A percentile compares a stretch with the other conserved stretches of the same genome.
These are phyloP conservation scores for Pelagomonas calceolata DNA, from an alignment of 108 stramenopile genomes.

Conservation along the genomic window DNA sequence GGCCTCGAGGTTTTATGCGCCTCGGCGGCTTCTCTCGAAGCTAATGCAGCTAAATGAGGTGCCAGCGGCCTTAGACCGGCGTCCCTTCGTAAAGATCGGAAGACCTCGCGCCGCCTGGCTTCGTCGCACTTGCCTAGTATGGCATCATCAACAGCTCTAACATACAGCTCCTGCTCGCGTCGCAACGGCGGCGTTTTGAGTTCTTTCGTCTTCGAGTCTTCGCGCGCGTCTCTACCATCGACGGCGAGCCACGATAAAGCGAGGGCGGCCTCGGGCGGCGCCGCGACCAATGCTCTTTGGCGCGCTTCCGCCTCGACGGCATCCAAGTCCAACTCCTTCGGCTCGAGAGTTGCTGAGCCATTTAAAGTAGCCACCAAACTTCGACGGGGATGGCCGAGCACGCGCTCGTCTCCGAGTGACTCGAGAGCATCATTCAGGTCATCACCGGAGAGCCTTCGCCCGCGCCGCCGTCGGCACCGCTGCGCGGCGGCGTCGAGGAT, in stretches of 20 bases:
- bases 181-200: background rate
- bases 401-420: background rate
- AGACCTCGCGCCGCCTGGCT: background rate
- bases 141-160: background rate
- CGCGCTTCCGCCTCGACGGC: too few relatives aligned
- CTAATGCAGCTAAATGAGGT: background rate
- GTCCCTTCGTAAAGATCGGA: background rate
- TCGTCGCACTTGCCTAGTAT: background rate
- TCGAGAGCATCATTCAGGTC: background rate
- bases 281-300: background rate
- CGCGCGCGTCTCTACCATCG: background rate
- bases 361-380: background rate
- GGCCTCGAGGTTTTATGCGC: background rate
- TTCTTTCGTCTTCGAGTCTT: too few relatives aligned
- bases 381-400: background rate
- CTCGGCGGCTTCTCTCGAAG: background rate
- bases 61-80: background rate
- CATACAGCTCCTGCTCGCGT: background rate
- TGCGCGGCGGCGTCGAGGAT: background rate
- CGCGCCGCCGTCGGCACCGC: background rate
- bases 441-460: background rate
- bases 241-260: constrained; percentile 9
- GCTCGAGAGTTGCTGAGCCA: too few relatives aligned
- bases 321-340: too few relatives aligned
- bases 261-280: background rate